Evolutionary conservation across 345 rosid genomes (phyloP).

Genomic region (rapeseed (Brassica napus)): DNA sequence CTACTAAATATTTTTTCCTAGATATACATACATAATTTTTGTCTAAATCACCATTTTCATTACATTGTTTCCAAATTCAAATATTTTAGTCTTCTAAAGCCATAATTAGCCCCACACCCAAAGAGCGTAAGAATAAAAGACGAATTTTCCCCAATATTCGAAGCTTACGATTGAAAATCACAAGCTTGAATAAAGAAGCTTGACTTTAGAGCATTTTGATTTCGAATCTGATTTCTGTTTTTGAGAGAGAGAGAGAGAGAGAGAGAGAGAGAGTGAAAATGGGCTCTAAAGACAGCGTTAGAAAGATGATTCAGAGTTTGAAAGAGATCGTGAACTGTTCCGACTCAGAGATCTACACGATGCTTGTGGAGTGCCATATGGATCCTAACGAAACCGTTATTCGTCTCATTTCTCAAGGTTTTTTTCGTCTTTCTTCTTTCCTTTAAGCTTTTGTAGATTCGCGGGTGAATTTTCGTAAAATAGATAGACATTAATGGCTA

Average conservation of each 20-base stretch:
- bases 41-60: background rate
- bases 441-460: background rate
- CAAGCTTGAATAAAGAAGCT: background rate
- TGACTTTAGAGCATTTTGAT: background rate
- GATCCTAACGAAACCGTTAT: conserved; percentile 88
- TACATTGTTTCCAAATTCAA: background rate
- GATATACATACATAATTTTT: background rate
- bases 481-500: background rate
- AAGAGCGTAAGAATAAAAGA: background rate
- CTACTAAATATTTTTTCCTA: background rate
- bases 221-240: background rate
- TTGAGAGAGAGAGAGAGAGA: background rate
- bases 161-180: background rate
- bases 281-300: background rate
- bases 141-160: background rate
- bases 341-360: conserved; percentile 85
- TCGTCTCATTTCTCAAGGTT: conserved; percentile 93
- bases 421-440: background rate
- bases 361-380: conserved; percentile 89
- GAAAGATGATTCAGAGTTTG: conserved; percentile 78
- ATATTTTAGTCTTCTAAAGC: background rate
- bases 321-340: conserved; percentile 88
- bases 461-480: background rate
- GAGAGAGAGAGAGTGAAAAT: background rate
- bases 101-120: background rate